These are phyloP conservation scores for Penicillium sp. DNA, from an alignment of 2,329 filamentous ascomycete genomes.

Conservation along the genomic window DNA sequence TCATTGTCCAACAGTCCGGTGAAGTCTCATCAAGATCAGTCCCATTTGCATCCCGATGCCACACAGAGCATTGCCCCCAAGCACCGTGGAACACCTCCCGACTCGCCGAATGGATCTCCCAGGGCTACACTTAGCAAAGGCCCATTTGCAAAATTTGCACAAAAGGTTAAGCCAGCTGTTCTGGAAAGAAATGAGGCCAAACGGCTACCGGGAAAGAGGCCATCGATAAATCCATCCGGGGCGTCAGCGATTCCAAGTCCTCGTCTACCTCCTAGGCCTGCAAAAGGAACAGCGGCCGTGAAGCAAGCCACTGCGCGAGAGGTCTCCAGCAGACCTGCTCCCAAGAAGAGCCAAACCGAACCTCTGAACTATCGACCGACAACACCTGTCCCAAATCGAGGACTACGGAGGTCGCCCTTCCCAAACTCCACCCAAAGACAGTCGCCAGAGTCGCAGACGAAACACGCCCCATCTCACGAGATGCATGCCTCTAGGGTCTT, in stretches of 20 bases:
- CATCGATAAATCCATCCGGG: conserved; percentile 15
- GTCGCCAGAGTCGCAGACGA: conserved; percentile 23
- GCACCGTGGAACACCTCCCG: conserved; percentile 5
- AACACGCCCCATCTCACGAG: conserved; percentile 17
- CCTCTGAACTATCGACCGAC: conserved; percentile 10
- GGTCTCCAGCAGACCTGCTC: conserved; percentile 2
- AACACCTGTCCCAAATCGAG: conserved; percentile 30
- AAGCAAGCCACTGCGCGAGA: conserved; percentile 17
- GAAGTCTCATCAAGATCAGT: not conserved
- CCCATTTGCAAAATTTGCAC: conserved; percentile 34
- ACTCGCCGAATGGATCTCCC: conserved; percentile 21
- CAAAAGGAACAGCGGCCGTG: conserved; percentile 19
- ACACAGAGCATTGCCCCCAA: not conserved
- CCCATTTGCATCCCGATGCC: conserved; percentile 3
- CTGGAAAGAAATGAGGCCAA: conserved; percentile 29
- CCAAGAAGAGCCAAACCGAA: conserved; percentile 14
- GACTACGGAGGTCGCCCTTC: conserved; percentile 28
- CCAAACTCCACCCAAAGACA: conserved; percentile 23
- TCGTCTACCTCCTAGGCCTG: conserved; percentile 14
- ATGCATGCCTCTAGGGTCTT: conserved; percentile 17
- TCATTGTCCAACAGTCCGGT: not conserved
- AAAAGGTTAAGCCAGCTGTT: conserved; percentile 31
- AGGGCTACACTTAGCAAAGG: conserved; percentile 27
- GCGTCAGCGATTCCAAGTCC: conserved; percentile 1
- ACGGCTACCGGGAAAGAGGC: conserved; percentile 13